Percentiles rank a stretch among this genome's conserved stretches.
phyloP scores from a whole-genome alignment of 768 basidiomycete species.

The Leccinum subtestaceum region DNA sequence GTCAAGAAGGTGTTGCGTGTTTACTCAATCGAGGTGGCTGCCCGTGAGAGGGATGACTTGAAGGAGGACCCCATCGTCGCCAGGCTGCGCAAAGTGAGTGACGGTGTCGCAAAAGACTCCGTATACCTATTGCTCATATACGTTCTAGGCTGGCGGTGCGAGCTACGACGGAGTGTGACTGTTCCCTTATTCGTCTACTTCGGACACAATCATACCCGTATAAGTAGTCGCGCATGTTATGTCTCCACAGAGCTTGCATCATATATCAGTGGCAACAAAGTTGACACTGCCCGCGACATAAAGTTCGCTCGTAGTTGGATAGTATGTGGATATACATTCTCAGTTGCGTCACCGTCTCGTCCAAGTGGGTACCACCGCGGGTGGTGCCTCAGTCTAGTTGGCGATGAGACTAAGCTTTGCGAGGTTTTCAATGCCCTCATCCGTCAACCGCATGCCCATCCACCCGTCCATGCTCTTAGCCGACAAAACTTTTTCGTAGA shows the following conservation, averaged over 20 bases:
- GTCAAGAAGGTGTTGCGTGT: slow-evolving; percentile 77
- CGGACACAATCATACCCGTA: slow-evolving; percentile 6
- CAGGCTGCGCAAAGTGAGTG: slow-evolving; percentile 74
- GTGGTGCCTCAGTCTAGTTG: slow-evolving; percentile 14
- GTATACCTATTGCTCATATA: slow-evolving; percentile 4
- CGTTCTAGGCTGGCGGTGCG: slow-evolving; percentile 73
- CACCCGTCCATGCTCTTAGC: slow-evolving; percentile 82
- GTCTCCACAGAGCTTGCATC: slow-evolving; percentile 13
- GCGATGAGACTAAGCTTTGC: slow-evolving; percentile 40
- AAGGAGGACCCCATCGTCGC: slow-evolving; percentile 84
- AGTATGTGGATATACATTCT: slow-evolving; percentile 4
- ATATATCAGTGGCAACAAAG: slow-evolving; percentile 23
- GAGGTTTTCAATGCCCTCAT: slow-evolving; percentile 61
- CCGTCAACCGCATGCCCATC: slow-evolving; percentile 83
- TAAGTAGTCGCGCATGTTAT: slow-evolving; percentile 10
- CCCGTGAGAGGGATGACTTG: slow-evolving; percentile 78
- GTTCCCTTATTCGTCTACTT: slow-evolving; percentile 15
- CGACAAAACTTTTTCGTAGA: slow-evolving; percentile 83
- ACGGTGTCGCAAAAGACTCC: slow-evolving; percentile 1
- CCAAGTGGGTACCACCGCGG: slow-evolving; percentile 1
- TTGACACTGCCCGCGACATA: slow-evolving; percentile 20
- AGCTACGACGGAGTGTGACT: slow-evolving; percentile 81
- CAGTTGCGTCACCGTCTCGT: background rate
- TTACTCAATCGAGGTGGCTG: slow-evolving; percentile 87
- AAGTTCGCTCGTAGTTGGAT: background rate